Percentiles rank a stretch among this genome's conserved stretches.
Evolutionary conservation across 345 rosid genomes (phyloP).

Genomic region (Abelmoschus esculentus): DNA sequence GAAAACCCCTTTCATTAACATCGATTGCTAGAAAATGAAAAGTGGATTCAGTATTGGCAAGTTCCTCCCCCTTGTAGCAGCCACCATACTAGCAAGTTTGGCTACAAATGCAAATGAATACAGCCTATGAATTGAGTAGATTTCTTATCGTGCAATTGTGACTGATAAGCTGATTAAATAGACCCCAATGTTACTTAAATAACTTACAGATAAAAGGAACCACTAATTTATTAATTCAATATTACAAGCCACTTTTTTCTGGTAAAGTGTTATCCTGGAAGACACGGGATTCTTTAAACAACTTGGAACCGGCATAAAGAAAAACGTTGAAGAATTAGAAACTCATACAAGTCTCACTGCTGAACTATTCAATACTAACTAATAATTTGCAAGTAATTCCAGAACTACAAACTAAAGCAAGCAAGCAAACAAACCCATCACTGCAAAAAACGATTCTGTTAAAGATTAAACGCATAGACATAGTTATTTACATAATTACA

Average conservation of each 20-base stretch:
- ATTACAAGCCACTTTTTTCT: background rate
- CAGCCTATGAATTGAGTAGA: too few species aligned
- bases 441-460: background rate
- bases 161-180: background rate
- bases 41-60: background rate
- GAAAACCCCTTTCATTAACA: background rate
- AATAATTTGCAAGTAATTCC: background rate
- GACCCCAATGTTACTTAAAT: constrained; percentile 1
- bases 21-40: background rate
- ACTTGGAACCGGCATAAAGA: background rate
- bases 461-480: background rate
- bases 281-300: background rate
- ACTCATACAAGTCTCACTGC: background rate
- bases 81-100: too few species aligned
- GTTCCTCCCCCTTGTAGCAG: background rate
- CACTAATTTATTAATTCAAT: background rate
- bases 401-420: background rate
- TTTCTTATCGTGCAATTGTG: background rate
- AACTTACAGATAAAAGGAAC: constrained; percentile 59
- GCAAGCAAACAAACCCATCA: background rate
- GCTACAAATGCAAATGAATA: too few species aligned
- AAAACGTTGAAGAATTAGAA: background rate
- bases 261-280: background rate
- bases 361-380: background rate
- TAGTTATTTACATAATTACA: too few species aligned